Base-by-base conservation (phyloP, 306 rosid genomes). In the Prunus mongolica region DNA sequence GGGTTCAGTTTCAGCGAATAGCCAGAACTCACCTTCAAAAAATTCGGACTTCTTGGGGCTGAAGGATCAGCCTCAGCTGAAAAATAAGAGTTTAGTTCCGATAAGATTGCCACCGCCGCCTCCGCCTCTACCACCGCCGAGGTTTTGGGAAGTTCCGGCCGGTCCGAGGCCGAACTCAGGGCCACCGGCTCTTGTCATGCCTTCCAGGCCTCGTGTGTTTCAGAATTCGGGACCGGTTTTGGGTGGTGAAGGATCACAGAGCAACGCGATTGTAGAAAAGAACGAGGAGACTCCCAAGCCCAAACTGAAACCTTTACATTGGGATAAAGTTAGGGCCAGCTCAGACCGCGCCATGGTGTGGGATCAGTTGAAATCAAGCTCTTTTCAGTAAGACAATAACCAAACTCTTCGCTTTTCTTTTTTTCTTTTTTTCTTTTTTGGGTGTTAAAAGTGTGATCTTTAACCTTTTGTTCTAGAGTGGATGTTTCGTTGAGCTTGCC, bases 301-400 rank as follows among this genome's bases (percentile, higher is more conserved):
- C 30, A 93, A 91, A 80, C 83, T 93, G 87, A 91, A 93, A 84
- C 84, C 98, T 80, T 93, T 93, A 25, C 97, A 91, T 84, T 90
- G 96, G 96, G 96, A 93, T 77, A 90, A 93, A 78, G 96, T 91
- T 69, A 88, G 88, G 73, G 91, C 96, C 10, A 86, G 89, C 83
- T 93, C 97, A 2, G 96, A 93, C 77, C 91, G 89, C 54, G 93
- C 88, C 57, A 93, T 78, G 91, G 96, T 90, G 77, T 93, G 97
- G 98, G 98, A 93, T 90, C 97, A 84, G 16, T 69, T 93, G 67
- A 90, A 91, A 79, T 89, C 97, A 5, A 87, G 93, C 82, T 90
- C 97, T 60, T 93, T 93, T 74, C 97, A 91, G 97, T 91, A 88
- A 80, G 98, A 76, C 49, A 65, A 19, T 32, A 24, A 47, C 51